Conservation (phyloP, 2,329 filamentous ascomycete genomes). For the Xylariaceae sp. region DNA sequence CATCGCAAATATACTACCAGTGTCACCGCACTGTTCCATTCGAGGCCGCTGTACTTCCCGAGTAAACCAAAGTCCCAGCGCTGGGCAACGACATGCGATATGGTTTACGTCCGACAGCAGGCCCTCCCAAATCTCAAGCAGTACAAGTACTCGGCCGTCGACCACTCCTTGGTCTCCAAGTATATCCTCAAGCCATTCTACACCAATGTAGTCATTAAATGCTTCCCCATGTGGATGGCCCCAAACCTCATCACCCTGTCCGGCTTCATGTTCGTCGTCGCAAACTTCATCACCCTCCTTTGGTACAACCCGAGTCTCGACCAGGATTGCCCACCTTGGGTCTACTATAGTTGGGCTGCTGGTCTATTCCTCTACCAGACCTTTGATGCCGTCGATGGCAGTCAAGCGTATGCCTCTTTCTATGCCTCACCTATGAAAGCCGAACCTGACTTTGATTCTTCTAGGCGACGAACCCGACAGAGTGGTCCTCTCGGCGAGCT, state of each 20-base stretch:
- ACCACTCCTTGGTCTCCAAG: conserved; percentile 83
- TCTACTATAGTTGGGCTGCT: conserved; percentile 86
- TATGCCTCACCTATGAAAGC: conserved; percentile 7
- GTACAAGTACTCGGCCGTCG: conserved; percentile 93
- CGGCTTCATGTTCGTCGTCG: conserved; percentile 83
- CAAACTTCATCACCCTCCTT: conserved; percentile 85
- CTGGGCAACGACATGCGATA: conserved; percentile 33
- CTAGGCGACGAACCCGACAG: conserved; percentile 78
- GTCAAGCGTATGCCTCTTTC: conserved; percentile 66
- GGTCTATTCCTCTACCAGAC: conserved; percentile 96
- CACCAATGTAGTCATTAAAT: conserved; percentile 86
- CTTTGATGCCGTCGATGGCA: conserved; percentile 93
- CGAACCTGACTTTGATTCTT: conserved; percentile 5
- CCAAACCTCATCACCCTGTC: conserved; percentile 82
- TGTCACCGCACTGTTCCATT: too few relatives aligned
- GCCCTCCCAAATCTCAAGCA: conserved; percentile 82
- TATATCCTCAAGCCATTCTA: conserved; percentile 98
- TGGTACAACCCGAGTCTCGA: conserved; percentile 96
- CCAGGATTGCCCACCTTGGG: conserved; percentile 90
- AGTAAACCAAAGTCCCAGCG: not conserved
- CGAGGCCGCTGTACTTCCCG: too few relatives aligned
- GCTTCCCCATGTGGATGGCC: conserved; percentile 95
- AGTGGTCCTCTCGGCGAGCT: conserved; percentile 92
- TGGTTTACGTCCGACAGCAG: conserved; percentile 95
- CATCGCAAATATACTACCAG: too few relatives aligned